Conservation (phyloP, 345 rosid species). For the Eucalyptus paniculata region DNA sequence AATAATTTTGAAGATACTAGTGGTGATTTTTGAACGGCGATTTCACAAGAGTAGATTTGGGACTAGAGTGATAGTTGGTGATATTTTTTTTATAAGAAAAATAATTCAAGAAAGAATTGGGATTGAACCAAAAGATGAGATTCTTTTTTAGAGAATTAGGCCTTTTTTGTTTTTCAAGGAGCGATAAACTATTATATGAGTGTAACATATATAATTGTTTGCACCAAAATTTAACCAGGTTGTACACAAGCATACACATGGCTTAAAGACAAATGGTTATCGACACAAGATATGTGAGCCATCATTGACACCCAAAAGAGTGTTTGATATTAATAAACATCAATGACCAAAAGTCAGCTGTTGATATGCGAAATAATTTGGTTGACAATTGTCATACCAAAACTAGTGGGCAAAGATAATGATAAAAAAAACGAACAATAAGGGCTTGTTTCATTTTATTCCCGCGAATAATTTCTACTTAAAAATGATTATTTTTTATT, state of each 20-base stretch:
- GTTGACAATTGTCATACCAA: too few relatives aligned
- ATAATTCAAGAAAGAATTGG: neutral
- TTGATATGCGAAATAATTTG: too few relatives aligned
- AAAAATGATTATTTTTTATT: too few relatives aligned
- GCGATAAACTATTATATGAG: neutral
- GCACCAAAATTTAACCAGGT: neutral
- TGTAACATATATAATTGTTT: neutral
- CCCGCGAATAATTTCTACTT: accelerated
- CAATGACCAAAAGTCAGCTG: too few relatives aligned
- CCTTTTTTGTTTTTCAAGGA: neutral
- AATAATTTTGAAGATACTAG: neutral
- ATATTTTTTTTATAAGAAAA: neutral
- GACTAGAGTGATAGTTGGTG: neutral
- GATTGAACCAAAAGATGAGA: neutral
- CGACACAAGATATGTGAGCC: neutral
- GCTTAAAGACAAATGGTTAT: neutral
- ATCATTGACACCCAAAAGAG: neutral
- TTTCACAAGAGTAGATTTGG: neutral
- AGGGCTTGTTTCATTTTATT: too few relatives aligned
- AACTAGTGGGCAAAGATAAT: too few relatives aligned
- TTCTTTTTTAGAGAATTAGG: neutral
- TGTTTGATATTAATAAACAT: too few relatives aligned
- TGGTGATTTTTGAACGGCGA: neutral
- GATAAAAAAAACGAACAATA: too few relatives aligned
- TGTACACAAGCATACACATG: too few relatives aligned